Conservation (phyloP, 441 rosid species). For the Dalechampia spathulata region DNA sequence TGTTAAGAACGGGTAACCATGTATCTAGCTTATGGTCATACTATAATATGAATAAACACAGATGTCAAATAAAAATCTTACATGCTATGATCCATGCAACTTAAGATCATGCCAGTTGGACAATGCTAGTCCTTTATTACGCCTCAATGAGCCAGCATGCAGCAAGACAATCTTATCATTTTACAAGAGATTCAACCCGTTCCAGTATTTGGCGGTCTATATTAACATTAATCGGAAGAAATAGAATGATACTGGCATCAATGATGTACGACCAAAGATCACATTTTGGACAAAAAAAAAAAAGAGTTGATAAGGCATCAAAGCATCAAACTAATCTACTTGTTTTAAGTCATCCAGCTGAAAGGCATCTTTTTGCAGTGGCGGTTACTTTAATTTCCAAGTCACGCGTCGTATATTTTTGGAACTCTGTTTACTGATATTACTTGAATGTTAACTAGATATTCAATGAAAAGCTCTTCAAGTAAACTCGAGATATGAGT, state of each 20-base stretch:
- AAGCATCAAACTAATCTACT: no score
- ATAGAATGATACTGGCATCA: neutral
- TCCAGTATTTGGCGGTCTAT: neutral
- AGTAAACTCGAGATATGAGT: neutral
- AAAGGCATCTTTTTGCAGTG: no score
- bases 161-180: neutral
- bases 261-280: neutral
- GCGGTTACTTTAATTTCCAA: no score
- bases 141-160: neutral
- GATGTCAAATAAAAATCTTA: neutral
- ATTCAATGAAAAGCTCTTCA: neutral
- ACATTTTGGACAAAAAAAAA: no score
- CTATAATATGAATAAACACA: neutral
- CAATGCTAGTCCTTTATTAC: neutral
- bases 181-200: neutral
- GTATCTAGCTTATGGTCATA: neutral
- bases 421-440: neutral
- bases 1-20: neutral
- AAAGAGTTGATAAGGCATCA: no score
- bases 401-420: no score
- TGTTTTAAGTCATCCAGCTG: no score
- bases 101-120: neutral
- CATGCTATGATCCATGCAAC: neutral
- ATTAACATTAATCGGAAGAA: neutral
- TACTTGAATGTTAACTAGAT: neutral